Percentiles rank a stretch among this genome's conserved stretches.
Evolutionary conservation across 1,139 yeast species (phyloP).

Genomic region (Saccharomyces hybrid): DNA sequence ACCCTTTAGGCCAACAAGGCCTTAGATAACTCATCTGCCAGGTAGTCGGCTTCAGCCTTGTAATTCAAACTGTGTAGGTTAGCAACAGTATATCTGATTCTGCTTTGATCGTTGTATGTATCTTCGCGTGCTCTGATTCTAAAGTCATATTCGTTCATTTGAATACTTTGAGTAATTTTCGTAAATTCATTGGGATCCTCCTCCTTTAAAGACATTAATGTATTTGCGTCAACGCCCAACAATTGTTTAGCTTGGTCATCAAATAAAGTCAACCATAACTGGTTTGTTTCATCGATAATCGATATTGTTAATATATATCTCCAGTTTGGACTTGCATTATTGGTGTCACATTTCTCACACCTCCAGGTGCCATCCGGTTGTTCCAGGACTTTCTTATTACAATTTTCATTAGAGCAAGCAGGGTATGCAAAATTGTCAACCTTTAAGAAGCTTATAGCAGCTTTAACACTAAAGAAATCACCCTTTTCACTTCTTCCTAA

Average conservation of each 20-base stretch:
- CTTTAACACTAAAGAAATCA: conserved; percentile 71
- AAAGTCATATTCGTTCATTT: conserved; percentile 64
- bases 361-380: conserved; percentile 76
- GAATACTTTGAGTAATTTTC: conserved; percentile 43
- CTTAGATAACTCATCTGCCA: conserved; percentile 32
- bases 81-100: conserved; percentile 68
- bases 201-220: conserved; percentile 47
- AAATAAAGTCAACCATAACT: conserved; percentile 79
- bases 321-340: conserved; percentile 60
- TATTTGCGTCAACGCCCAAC: conserved; percentile 64
- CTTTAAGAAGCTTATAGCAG: conserved; percentile 61
- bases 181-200: conserved; percentile 43
- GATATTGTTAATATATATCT: conserved; percentile 71
- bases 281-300: conserved; percentile 72
- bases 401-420: conserved; percentile 70
- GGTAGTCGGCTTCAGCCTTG: conserved; percentile 50
- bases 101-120: conserved; percentile 66
- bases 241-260: conserved; percentile 73
- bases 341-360: conserved; percentile 83
- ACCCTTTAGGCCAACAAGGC: conserved; percentile 6
- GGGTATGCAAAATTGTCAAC: conserved; percentile 80
- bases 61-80: conserved; percentile 50
- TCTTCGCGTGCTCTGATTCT: conserved; percentile 80
- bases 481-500: conserved; percentile 70
- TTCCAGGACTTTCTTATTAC: conserved; percentile 78